Evolutionary conservation across 2,329 filamentous ascomycete genomes (phyloP).

Genomic region (Pyricularia grisea): DNA sequence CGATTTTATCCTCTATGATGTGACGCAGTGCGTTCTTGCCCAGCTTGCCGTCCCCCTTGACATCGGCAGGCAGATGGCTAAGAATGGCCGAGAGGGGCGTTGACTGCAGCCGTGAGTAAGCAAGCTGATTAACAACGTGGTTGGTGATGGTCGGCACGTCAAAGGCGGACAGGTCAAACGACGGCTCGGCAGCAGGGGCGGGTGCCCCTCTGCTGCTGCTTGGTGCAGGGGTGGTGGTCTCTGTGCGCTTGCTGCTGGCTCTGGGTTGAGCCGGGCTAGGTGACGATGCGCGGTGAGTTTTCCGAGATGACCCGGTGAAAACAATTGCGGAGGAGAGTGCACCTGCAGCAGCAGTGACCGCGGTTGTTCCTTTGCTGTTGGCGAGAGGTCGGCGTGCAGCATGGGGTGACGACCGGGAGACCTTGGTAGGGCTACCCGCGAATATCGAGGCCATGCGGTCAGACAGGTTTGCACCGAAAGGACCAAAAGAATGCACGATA

Average conservation of each 20-base stretch:
- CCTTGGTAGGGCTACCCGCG: slow-evolving; percentile 53
- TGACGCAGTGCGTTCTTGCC: slow-evolving; percentile 55
- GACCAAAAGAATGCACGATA: slow-evolving; percentile 83
- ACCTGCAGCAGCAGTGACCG: slow-evolving; percentile 1
- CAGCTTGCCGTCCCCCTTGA: slow-evolving; percentile 41
- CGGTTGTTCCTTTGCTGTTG: slow-evolving; percentile 5
- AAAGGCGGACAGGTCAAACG: slow-evolving; percentile 19
- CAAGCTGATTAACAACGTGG: slow-evolving; percentile 90
- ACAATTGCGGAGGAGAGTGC: neutral
- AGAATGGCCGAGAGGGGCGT: slow-evolving; percentile 85
- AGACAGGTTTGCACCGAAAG: slow-evolving; percentile 80
- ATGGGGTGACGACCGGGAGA: neutral
- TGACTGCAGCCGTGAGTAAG: slow-evolving; percentile 85
- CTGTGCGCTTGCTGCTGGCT: neutral
- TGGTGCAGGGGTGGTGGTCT: slow-evolving; percentile 4
- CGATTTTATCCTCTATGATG: slow-evolving; percentile 58
- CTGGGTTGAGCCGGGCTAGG: neutral
- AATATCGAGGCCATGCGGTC: slow-evolving; percentile 71
- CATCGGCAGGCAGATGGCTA: slow-evolving; percentile 67
- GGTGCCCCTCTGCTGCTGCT: neutral
- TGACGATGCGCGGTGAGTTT: neutral
- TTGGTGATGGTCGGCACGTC: slow-evolving; percentile 53
- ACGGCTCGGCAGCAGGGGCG: slow-evolving; percentile 19
- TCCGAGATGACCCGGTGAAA: neutral
- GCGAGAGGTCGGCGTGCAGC: neutral